A percentile compares a stretch with the other conserved stretches of the same genome.
These are phyloP conservation scores for Solanum lycopersicoides DNA, from an alignment of 257 asterid species.

Conservation along the genomic window DNA sequence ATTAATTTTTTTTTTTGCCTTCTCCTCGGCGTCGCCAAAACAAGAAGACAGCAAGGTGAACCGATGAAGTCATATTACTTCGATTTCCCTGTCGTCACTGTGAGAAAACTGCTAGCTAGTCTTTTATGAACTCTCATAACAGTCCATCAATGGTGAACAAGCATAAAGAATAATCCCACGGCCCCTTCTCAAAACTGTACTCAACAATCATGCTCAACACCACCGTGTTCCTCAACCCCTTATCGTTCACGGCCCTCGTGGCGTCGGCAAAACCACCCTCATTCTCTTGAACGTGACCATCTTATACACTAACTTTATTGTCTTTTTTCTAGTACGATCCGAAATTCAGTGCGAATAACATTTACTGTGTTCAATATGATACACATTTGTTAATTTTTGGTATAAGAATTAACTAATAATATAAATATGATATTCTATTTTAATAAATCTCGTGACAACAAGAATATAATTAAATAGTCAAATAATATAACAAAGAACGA, in stretches of 20 bases:
- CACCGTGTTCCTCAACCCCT: constrained; percentile 93
- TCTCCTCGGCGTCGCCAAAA: neutral
- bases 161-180: constrained; percentile 88
- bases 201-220: constrained; percentile 87
- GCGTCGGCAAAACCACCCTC: constrained; percentile 96
- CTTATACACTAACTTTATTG: too few relatives aligned
- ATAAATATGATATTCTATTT: too few relatives aligned
- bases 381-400: neutral
- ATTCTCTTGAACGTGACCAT: constrained; percentile 55
- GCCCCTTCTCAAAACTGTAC: constrained; percentile 74
- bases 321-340: too few relatives aligned
- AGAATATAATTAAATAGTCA: too few relatives aligned
- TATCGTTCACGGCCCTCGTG: constrained; percentile 96
- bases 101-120: neutral
- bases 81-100: neutral
- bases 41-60: neutral
- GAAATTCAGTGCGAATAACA: neutral
- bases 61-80: neutral
- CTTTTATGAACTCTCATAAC: neutral
- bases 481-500: too few relatives aligned
- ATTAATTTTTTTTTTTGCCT: neutral
- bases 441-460: too few relatives aligned
- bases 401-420: neutral
- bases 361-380: neutral
- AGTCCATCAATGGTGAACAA: constrained; percentile 35